Base-by-base conservation (phyloP, 2,329 filamentous ascomycete genomes). In the Phialophora verrucosa region DNA sequence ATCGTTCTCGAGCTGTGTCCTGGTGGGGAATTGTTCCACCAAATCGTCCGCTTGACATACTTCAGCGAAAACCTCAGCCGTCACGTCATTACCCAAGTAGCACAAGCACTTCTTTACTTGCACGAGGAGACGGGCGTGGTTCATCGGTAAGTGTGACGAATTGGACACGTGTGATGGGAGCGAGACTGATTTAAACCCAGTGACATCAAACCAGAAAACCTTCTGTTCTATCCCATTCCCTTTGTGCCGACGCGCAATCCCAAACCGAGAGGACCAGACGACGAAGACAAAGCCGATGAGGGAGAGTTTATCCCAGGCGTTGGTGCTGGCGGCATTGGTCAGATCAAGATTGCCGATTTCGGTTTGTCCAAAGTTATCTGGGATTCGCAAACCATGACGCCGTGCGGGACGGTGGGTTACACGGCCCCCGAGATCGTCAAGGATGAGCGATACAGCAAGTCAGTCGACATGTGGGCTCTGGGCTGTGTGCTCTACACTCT, bases 351-450 rank as follows among this genome's bases (percentile, higher is more conserved):
- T 78, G 95, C 95, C 76, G 95, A 99, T 76, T 99, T 99, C 76
- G 95, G 95, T 62, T 84, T 99, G 10, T 97, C 94, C 70, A 99
- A 99, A 81, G 91, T 99, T 71, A 92, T 99, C 17, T 99, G 95
- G 95, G 95, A 98, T 74, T 95, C 88, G 73, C 91, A 96, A 76
- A 99, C 95, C 10, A 98, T 97, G 92, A 99, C 95, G 2, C 95
- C 95, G n/a, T 99, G 95, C 78, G 95, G 95, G 65, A 99, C 95
- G 0, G 95, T 98, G 64, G 95, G 95, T 51, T 99, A 99, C 80
- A 98, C 95, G 97, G 95, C 95, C 3, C 95, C 95, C 7, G 95
- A 99, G 77, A 99, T 99, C 69, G 95, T 99, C 77, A 98, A 98
- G 81, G 95, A 99, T 79, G 95, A 99, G 80, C 88, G 93, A 25